phyloP scores from a whole-genome alignment of 2,329 filamentous ascomycete genomes.

The Sporothrix phasma region DNA sequence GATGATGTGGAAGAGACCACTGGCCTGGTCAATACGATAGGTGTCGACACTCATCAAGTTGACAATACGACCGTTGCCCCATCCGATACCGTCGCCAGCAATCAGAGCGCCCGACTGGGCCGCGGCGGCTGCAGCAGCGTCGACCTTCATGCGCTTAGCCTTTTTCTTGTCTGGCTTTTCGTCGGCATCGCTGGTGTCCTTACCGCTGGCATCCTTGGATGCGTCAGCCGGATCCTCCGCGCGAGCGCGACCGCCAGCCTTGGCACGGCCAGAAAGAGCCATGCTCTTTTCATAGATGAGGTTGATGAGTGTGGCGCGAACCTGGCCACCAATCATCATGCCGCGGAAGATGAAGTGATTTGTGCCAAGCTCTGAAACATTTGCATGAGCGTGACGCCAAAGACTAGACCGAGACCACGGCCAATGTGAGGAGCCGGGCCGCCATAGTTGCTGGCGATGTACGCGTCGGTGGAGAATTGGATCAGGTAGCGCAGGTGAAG shows the following conservation, averaged over 20 bases:
- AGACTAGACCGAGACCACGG: conserved; percentile 67
- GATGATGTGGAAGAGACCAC: conserved; percentile 78
- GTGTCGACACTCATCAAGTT: conserved; percentile 95
- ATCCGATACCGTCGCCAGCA: conserved; percentile 64
- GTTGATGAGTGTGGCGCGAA: conserved; percentile 70
- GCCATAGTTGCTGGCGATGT: conserved; percentile 45
- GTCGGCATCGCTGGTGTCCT: not conserved
- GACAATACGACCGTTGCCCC: conserved; percentile 85
- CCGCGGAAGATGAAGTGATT: conserved; percentile 91
- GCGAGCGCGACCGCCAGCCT: conserved; percentile 57
- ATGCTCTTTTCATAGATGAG: conserved; percentile 89
- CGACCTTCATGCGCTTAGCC: conserved; percentile 25
- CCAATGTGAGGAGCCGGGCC: conserved; percentile 56
- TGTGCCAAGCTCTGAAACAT: conserved; percentile 65
- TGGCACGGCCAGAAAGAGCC: conserved; percentile 77
- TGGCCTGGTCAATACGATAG: conserved; percentile 82
- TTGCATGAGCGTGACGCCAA: conserved; percentile 83
- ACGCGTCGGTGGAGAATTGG: conserved; percentile 72
- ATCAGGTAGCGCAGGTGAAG: conserved; percentile 83
- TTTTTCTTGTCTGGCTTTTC: conserved; percentile 32
- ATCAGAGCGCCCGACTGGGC: conserved; percentile 33
- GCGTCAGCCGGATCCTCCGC: not conserved
- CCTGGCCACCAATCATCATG: conserved; percentile 83
- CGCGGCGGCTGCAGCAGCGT: not conserved
- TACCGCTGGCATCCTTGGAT: not conserved